Percentiles rank a stretch among this genome's conserved stretches.
Evolutionary conservation across 2,329 filamentous ascomycete species (phyloP).

Genomic region (Aureobasidium melanogenum): DNA sequence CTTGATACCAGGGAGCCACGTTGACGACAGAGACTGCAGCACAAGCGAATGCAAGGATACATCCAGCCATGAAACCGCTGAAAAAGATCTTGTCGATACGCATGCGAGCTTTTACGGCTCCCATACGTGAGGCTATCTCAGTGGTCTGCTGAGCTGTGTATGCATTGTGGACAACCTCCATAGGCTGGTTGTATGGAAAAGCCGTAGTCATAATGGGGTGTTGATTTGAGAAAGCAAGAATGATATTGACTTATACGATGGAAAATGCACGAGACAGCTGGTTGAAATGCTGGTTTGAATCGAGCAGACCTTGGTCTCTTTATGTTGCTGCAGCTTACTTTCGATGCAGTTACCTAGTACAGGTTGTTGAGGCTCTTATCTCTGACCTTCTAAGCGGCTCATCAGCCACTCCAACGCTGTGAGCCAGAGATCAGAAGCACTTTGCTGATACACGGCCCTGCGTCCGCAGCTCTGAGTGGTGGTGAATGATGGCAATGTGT

Average conservation of each 20-base stretch:
- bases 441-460: not conserved
- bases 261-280: not conserved
- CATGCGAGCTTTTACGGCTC: conserved; percentile 44
- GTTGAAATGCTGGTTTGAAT: too few species aligned
- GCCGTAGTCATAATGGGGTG: not conserved
- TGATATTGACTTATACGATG: not conserved
- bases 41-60: conserved; percentile 43
- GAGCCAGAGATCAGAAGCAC: not conserved
- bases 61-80: conserved; percentile 43
- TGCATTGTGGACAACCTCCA: conserved; percentile 10
- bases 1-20: conserved; percentile 24
- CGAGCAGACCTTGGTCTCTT: not conserved
- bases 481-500: not conserved
- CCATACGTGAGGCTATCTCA: conserved; percentile 43
- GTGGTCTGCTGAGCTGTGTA: conserved; percentile 31
- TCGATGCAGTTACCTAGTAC: not conserved
- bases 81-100: conserved; percentile 45
- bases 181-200: not conserved
- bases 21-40: conserved; percentile 19
- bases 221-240: not conserved
- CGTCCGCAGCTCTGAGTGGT: not conserved
- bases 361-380: not conserved
- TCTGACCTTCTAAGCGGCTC: not conserved
- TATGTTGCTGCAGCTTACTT: not conserved
- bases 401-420: not conserved